Evolutionary conservation across 345 rosid genomes (phyloP), one percentile per base, ranked within the genome.

Genomic region (Mallotus nudiflorus): DNA sequence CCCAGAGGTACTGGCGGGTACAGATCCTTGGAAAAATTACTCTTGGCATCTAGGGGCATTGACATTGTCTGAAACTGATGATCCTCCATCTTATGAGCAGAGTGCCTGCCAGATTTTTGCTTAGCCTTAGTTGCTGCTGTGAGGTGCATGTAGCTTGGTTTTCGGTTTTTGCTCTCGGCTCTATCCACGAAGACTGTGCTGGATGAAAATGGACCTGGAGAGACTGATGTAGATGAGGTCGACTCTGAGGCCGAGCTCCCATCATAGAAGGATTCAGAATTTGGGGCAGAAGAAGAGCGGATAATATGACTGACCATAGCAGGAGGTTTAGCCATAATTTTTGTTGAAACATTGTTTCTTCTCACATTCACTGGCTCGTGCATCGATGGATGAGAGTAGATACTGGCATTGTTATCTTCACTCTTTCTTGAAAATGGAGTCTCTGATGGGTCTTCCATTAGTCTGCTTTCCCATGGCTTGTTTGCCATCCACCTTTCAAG

Each of bases 81-180:
- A 73, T 78, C 85, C 50, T 75, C 84, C 61, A 69, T 31, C 13
- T 48, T n/a, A 54, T 60, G 77, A 53, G 82, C 70, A 62, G 83
- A 69, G 68, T 77, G 68, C 61, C 79, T 84, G 68, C 74, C 71
- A 29, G 77, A 74, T 56, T 83, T 87, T 54, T 84, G 90, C 84
- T 89, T 92, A n/a, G 96, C 96, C 74, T 87, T 92, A 19, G 75
- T 86, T 33, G 92, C 90, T 65, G 83, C 84, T 0, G 99, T 95
- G 29, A 84, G 81, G 65, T 73, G 87, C 98, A 95, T 89, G 82
- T 83, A 95, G 72, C 91, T 80, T 0, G 97, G 97, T 68, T 90
- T 89, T 29, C 73, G 77, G 65, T 73, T 65, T 14, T 75, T 63
- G 37, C 85, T 82, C 53, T 82, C 88, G 54, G 56, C 79, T 62